A percentile compares a stretch with the other conserved stretches of the same genome.
These are phyloP conservation scores for Paecilomyces dactylethromorphus DNA, from an alignment of 2,329 filamentous ascomycete species.

Conservation along the genomic window DNA sequence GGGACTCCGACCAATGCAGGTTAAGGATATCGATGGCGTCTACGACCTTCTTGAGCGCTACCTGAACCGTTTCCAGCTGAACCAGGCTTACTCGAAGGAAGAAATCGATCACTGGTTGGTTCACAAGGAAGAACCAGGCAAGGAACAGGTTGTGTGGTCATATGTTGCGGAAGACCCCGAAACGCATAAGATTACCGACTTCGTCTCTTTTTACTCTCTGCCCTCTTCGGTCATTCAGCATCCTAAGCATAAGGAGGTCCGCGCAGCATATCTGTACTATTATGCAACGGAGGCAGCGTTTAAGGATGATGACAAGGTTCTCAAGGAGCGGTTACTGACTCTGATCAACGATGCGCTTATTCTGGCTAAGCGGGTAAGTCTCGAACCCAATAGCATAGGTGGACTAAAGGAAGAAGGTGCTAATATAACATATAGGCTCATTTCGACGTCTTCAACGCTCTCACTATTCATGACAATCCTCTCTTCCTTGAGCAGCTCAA, in stretches of 20 bases:
- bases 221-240: constrained; percentile 88
- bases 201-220: constrained; percentile 93
- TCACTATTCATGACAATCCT: constrained; percentile 88
- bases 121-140: constrained; percentile 56
- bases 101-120: constrained; percentile 87
- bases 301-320: constrained; percentile 43
- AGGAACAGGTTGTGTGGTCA: constrained; percentile 83
- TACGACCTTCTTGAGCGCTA: constrained; percentile 70
- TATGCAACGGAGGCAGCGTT: constrained; percentile 83
- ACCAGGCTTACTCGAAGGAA: constrained; percentile 69
- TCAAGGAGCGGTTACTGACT: constrained; percentile 73
- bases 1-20: constrained; percentile 74
- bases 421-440: constrained; percentile 44
- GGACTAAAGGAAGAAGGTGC: not conserved
- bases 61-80: constrained; percentile 72
- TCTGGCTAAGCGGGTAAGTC: constrained; percentile 65
- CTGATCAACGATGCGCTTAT: constrained; percentile 82
- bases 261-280: constrained; percentile 94
- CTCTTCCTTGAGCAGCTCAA: constrained; percentile 91
- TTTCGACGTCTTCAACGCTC: constrained; percentile 95
- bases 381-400: not conserved
- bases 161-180: constrained; percentile 76
- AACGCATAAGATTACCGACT: constrained; percentile 82
- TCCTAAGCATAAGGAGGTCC: constrained; percentile 68
- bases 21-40: constrained; percentile 70